A percentile compares a stretch with the other conserved stretches of the same genome.
Evolutionary conservation across 2,329 filamentous ascomycete genomes (phyloP).

Genomic region (Fusarium papillatum): DNA sequence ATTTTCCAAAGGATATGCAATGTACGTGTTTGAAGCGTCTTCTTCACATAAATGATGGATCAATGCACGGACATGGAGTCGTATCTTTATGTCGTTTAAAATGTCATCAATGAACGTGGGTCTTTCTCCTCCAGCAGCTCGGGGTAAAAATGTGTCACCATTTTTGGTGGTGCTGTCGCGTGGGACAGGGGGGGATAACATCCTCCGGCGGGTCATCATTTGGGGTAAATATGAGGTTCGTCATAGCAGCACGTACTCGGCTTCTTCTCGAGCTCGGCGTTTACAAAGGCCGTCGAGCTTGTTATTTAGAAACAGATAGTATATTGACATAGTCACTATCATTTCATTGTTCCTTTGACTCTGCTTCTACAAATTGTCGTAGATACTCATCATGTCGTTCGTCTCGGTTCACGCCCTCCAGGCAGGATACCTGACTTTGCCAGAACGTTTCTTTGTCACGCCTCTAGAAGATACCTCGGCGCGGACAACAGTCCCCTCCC

Average conservation of each 20-base stretch:
- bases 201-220: neutral
- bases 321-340: rapidly evolving
- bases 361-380: neutral
- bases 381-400: neutral
- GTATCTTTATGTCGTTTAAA: neutral
- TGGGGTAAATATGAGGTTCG: neutral
- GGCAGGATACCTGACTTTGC: conserved; percentile 17
- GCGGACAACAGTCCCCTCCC: conserved; percentile 12
- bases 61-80: neutral
- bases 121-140: neutral
- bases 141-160: neutral
- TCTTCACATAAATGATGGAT: neutral
- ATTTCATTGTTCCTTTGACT: neutral
- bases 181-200: neutral
- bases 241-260: neutral
- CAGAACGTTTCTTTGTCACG: conserved; percentile 16
- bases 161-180: neutral
- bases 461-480: neutral
- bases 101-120: neutral
- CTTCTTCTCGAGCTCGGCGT: neutral
- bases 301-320: neutral
- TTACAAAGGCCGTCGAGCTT: neutral
- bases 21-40: neutral
- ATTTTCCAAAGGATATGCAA: neutral
- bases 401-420: conserved; percentile 19